These are phyloP conservation scores for Salvia sclarea DNA, from an alignment of 305 asterid genomes.

Conservation along the genomic window DNA sequence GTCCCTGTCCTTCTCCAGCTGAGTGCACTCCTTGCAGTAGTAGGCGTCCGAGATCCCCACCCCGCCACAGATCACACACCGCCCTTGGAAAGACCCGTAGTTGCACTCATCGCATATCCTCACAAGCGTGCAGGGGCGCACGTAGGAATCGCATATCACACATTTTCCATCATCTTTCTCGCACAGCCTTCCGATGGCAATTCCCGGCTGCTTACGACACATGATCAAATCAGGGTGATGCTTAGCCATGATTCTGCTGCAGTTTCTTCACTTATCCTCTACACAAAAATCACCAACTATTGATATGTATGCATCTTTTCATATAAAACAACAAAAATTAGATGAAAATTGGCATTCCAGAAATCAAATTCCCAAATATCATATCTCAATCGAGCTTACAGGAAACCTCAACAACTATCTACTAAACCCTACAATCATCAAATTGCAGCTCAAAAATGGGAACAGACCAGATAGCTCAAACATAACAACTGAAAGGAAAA, in stretches of 20 bases:
- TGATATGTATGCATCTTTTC: background rate
- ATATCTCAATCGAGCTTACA: background rate
- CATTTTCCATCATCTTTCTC: conserved; percentile 72
- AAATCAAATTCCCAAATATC: background rate
- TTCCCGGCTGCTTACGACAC: conserved; percentile 73
- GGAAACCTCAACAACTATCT: background rate
- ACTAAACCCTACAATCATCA: background rate
- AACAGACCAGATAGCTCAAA: background rate
- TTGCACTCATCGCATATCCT: conserved; percentile 84
- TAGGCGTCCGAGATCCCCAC: conserved; percentile 92
- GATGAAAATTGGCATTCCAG: background rate
- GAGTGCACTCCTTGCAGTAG: conserved; percentile 94
- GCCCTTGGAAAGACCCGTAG: conserved; percentile 84
- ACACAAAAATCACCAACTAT: background rate
- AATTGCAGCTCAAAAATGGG: background rate
- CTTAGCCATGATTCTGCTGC: conserved; percentile 48
- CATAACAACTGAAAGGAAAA: background rate
- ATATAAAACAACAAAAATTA: background rate
- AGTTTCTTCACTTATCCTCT: too few relatives aligned
- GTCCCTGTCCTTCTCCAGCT: conserved; percentile 79
- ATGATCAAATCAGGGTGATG: conserved; percentile 69
- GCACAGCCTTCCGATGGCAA: conserved; percentile 67
- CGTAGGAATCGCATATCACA: conserved; percentile 63
- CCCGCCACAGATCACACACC: conserved; percentile 89
- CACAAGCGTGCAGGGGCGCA: conserved; percentile 70